A percentile compares a stretch with the other conserved stretches of the same genome.
phyloP scores from a whole-genome alignment of 2,329 filamentous ascomycete genomes.

The Xenoacremonium recifei region DNA sequence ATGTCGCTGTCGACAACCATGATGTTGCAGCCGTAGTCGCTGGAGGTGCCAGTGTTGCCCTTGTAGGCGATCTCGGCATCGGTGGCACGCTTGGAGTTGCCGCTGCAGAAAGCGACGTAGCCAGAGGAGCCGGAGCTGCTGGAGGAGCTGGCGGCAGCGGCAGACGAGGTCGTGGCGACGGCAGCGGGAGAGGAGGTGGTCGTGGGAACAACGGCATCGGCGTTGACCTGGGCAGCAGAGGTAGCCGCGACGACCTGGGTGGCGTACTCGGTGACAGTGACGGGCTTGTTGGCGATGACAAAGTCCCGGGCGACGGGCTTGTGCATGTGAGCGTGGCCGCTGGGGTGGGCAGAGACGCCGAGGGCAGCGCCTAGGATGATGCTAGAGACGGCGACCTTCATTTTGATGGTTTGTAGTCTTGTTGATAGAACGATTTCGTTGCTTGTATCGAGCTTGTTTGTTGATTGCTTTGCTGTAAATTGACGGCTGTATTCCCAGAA shows the following conservation, averaged over 20 bases:
- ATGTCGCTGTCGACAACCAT: constrained; percentile 39
- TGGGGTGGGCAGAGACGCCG: constrained; percentile 41
- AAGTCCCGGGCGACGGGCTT: constrained; percentile 33
- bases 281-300: constrained; percentile 34
- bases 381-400: constrained; percentile 41
- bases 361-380: constrained; percentile 39
- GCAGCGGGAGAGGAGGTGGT: constrained; percentile 5
- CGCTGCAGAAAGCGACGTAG: constrained; percentile 35
- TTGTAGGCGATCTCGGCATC: constrained; percentile 43
- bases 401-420: constrained; percentile 23
- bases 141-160: constrained; percentile 5
- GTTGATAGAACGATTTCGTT: constrained; percentile 3
- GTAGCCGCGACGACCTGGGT: constrained; percentile 15
- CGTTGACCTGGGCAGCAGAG: constrained; percentile 11
- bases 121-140: constrained; percentile 10
- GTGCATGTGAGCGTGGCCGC: constrained; percentile 36
- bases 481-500: constrained; percentile 19
- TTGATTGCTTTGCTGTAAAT: constrained; percentile 6
- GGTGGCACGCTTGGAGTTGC: constrained; percentile 46
- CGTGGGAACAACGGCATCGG: constrained; percentile 3
- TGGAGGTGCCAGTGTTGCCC: constrained; percentile 44
- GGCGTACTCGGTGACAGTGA: constrained; percentile 22
- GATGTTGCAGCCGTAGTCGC: constrained; percentile 52
- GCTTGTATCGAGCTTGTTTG: constrained; percentile 9
- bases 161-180: background rate